Evolutionary conservation across 2,329 filamentous ascomycete species (phyloP), one percentile per base, ranked within the genome.

Genomic region (Chalara sp.): DNA sequence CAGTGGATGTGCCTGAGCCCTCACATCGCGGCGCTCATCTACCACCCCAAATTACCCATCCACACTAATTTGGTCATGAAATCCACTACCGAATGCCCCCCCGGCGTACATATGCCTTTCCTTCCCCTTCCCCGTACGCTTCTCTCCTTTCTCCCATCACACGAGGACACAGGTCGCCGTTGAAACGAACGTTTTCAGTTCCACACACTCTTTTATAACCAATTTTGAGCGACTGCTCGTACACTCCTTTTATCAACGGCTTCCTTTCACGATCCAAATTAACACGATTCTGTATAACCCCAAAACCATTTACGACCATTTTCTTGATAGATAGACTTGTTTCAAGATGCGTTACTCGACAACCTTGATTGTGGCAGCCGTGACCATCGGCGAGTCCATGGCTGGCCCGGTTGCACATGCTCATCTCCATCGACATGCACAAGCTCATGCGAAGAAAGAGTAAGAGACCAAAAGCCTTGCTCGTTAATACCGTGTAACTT

Each of bases 291-390:
- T 46, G 32, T 44, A 30, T 41, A 45, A 21, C 43, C 47, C 31
- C 45, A 50, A 12, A 47, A 43, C 47, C 29, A 48, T 40, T 54
- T 45, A 32, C 48, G 29, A 52, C 44, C 21, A 5, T 33, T 29
- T 48, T 44, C 50, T 29, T 43, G 28, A 35, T 31, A 50, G 40
- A 48, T 53, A 50, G 48, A 49, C 48, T 53, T 13, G 37, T 21
- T 45, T 49, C 44, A 64, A 58, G 49, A 65, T 65, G 63, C 61
- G 56, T 61, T 61, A 57, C 56, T 57, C 61, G 49, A 58, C 61
- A 52, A 57, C 55, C 6, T 47, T 63, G 47, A 42, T 65, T 44
- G 30, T 66, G 56, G 60, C 59, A 45, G 62, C 61, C 53, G 47
- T 65, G 54, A 54, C 42, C 51, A 50, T 64, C 50, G 54, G 58